phyloP scores from a whole-genome alignment of 768 basidiomycete genomes.

The Naganishia friedmannii region DNA sequence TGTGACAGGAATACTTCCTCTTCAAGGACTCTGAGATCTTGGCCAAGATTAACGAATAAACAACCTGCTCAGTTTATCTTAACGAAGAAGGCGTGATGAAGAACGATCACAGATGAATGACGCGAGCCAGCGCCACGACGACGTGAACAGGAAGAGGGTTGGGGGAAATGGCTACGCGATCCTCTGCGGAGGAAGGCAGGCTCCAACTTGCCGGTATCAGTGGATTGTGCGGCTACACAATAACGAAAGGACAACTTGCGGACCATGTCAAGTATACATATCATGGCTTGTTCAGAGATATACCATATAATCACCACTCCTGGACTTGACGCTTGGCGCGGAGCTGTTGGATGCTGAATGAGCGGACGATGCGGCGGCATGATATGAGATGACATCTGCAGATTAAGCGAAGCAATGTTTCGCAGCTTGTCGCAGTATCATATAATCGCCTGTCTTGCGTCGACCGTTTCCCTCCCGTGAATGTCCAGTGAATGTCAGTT shows the following conservation, averaged over 20 bases:
- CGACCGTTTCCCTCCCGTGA: no score
- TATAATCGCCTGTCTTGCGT: no score
- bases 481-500: no score
- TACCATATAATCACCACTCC: constrained; percentile 5
- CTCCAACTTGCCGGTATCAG: background rate
- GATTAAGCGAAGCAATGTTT: no score
- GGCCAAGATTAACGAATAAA: constrained; percentile 88
- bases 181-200: background rate
- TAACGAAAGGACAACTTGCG: constrained; percentile 1
- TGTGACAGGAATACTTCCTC: constrained; percentile 78
- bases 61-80: background rate
- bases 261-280: background rate
- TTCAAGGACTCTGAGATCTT: constrained; percentile 94
- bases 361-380: no score
- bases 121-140: no score
- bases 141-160: no score
- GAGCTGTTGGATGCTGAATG: no score
- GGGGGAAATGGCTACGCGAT: background rate
- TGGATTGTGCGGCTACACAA: constrained; percentile 2
- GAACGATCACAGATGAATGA: no score
- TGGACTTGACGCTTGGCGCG: background rate
- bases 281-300: constrained; percentile 4
- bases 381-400: no score
- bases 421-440: no score
- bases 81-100: background rate